Base-by-base conservation (phyloP, 108 stramenopile genomes). In the Skeletonema grethae region DNA sequence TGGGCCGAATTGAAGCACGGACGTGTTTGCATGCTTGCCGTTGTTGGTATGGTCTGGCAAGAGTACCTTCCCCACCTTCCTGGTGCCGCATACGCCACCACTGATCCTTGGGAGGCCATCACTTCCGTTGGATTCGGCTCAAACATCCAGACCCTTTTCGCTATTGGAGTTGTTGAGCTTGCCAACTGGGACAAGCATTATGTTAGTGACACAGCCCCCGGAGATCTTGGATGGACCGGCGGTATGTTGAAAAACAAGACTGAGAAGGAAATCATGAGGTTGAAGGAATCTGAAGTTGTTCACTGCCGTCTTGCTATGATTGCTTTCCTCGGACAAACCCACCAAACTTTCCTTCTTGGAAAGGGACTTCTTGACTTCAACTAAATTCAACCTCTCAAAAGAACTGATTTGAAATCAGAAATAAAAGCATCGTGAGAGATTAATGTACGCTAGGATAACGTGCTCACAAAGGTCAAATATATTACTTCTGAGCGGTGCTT, bases 261-360 rank as follows among this genome's bases (percentile, higher is more conserved):
- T 68, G 64, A 79, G 4, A 70, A 68, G 24, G 82, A 75, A 4
- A 55, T 87, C 24, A 72, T 72, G 64, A 78, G 83, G 77, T 41
- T 61, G 16, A 72, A 66, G 64, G 87, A 87, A 68, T 66, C 67
- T 25, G 93, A 95, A 69, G 78, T 95, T 64, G 88, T 90, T 15
- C 93, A 95, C 82, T 87, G 89, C 87, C 93, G 93, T 75, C 87
- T 95, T 75, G 93, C 90, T 46, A 95, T 95, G 93, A 95, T 95
- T 72, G 93, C 93, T 61, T 89, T 95, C 63, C 71, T 80, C 75
- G 93, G 93, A 34, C 88, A 88, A 53, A 86, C 84, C 50, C 88
- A 88, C 58, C 93, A 95, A 75, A 92, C 89, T 58, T 90, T 92
- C 85, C 77, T 95, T 29, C 89, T 89, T 76, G 82, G 85, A 72